Base-by-base conservation (phyloP, 306 rosid species). In the Carpinus fangiana region DNA sequence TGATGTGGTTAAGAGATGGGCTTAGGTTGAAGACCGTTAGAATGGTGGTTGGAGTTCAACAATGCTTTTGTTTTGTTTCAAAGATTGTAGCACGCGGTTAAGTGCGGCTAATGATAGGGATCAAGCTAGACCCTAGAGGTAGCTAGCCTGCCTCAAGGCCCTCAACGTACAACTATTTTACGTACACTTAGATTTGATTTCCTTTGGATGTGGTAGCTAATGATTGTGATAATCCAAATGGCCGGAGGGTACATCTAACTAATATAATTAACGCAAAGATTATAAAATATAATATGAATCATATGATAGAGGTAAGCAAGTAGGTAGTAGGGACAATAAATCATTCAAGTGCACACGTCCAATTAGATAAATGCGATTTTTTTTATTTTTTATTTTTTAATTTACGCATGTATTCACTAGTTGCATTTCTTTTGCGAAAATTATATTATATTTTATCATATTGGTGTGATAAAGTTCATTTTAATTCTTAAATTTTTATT, bases 111-210 rank as follows among this genome's bases (percentile, higher is more conserved):
- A 61, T 41, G 45, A 74, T 50, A 31, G n/a, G 50, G 75, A 73
- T 34, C 10, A 18, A 1, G 26, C 26, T 23, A 23, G 34, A 2
- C 2, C 2, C 34, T 31, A 31, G 34, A 31, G 34, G 34, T 31
- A 31, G 3, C 34, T 12, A 34, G 12, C 68, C 8, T 62, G 69
- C 11, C 31, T 31, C 18, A 12, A 50, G 4, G 12, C 57, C 11
- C 31, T 31, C 18, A 12, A 50, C 7, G 12, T 69, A 34, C 0
- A 12, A 46, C 6, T 18, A 55, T 45, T 53, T 53, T 60, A n/a
- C 55, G 23, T 10, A 61, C 41, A 3, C 7, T 74, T 52, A 6
- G 80, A 82, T 73, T 78, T 73, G 79, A 79, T 75, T 54, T 34
- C 36, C 14, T 34, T 77, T 48, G 16, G 31, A 43, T 34, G 48